phyloP scores from a whole-genome alignment of 2,329 filamentous ascomycete species.

The Colletotrichum limetticola region DNA sequence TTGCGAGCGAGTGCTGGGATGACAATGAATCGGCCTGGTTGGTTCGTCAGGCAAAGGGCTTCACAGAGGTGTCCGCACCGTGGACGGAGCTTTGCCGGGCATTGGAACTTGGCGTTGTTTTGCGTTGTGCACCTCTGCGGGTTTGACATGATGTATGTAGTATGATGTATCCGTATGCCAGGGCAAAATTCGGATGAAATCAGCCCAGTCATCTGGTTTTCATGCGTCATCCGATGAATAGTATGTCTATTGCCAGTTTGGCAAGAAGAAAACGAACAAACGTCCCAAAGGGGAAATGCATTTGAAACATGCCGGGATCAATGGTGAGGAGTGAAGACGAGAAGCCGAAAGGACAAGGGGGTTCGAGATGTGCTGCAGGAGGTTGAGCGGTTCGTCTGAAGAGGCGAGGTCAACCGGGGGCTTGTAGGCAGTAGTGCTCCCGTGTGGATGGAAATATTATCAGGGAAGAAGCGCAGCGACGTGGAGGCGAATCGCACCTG shows the following conservation, averaged over 20 bases:
- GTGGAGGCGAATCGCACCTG: not conserved
- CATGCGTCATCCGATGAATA: not conserved
- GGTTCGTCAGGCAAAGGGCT: not conserved
- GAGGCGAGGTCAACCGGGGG: not conserved
- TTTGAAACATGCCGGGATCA: constrained; percentile 15
- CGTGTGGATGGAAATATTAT: constrained; percentile 4
- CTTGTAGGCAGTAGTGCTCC: not conserved
- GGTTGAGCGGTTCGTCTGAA: constrained; percentile 8
- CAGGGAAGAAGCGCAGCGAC: not conserved
- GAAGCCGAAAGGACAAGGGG: not conserved
- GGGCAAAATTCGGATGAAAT: not conserved
- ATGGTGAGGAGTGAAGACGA: not conserved
- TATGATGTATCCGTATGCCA: not conserved
- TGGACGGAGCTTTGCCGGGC: not conserved
- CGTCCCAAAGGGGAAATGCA: not conserved
- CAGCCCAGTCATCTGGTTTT: not conserved
- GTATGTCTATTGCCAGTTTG: not conserved
- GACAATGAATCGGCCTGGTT: not conserved
- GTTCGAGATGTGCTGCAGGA: constrained; percentile 2
- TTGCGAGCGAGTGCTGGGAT: not conserved
- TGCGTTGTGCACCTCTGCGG: not conserved
- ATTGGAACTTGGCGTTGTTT: not conserved
- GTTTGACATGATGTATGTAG: not conserved
- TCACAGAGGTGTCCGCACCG: not conserved
- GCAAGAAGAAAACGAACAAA: not conserved